phyloP scores from a whole-genome alignment of 192 early-diverging fungal species.

The Lobosporangium transversale region DNA sequence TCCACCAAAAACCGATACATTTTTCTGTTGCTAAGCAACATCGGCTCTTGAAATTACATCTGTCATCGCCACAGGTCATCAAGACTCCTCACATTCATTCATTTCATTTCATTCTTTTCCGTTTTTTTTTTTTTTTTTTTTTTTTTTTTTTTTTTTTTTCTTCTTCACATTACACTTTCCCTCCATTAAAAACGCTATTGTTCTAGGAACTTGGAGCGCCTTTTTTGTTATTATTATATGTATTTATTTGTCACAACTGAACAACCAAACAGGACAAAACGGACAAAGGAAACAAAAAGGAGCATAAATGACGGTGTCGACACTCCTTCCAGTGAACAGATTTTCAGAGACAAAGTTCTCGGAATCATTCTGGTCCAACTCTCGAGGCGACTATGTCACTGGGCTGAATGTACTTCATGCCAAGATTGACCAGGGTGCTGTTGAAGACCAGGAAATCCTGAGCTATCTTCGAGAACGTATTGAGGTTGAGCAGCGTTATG shows the following conservation, averaged over 20 bases:
- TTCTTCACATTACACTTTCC: background rate
- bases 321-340: too few species aligned
- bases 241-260: too few species aligned
- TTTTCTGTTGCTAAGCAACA: background rate
- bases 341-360: constrained; percentile 54
- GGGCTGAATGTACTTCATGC: constrained; percentile 61
- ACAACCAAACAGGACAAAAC: too few species aligned
- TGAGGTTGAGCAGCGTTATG: constrained; percentile 58
- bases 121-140: background rate
- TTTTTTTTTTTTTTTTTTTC: background rate
- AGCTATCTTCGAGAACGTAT: constrained; percentile 61
- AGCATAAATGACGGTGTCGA: too few species aligned
- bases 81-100: background rate
- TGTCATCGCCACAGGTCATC: background rate
- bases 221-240: constrained; percentile 2
- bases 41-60: background rate
- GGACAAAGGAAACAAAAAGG: too few species aligned
- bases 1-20: too few species aligned
- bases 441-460: constrained; percentile 67
- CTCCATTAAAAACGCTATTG: background rate
- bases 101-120: background rate
- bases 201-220: background rate
- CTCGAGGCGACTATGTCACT: constrained; percentile 55
- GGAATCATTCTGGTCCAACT: constrained; percentile 53
- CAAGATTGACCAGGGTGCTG: constrained; percentile 61